Evolutionary conservation across 305 asterid species (phyloP).

Genomic region (Fraxinus greggii): DNA sequence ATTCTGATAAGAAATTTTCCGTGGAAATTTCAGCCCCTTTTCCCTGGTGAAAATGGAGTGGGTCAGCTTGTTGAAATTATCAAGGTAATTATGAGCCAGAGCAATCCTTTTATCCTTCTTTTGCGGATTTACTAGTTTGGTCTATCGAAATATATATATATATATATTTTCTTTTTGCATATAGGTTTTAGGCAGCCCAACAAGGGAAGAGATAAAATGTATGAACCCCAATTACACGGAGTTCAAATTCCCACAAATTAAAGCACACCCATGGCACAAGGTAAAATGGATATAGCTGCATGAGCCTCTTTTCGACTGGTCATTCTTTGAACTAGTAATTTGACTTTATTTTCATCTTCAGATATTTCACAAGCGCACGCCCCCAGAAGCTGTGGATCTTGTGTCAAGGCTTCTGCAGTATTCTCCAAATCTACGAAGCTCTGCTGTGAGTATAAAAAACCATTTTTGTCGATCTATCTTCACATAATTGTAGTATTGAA

Average conservation of each 20-base stretch:
- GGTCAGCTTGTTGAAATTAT: constrained; percentile 81
- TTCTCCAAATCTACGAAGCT: constrained; percentile 69
- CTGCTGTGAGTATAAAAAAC: constrained; percentile 51
- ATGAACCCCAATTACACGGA: constrained; percentile 78
- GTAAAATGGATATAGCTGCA: constrained; percentile 27
- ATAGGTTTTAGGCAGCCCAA: constrained; percentile 76
- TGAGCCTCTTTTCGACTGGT: neutral
- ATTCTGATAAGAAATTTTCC: neutral
- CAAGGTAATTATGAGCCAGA: constrained; percentile 41
- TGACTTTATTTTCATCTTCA: constrained; percentile 26
- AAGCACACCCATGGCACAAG: constrained; percentile 85
- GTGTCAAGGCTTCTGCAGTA: constrained; percentile 68
- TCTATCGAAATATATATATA: neutral
- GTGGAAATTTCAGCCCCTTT: constrained; percentile 59
- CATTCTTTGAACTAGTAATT: neutral
- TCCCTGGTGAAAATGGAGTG: constrained; percentile 78
- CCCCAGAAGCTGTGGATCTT: constrained; percentile 68
- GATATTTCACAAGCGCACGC: constrained; percentile 65
- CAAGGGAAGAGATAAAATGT: constrained; percentile 78
- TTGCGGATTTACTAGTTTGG: neutral
- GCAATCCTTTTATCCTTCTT: neutral
- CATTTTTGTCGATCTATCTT: neutral
- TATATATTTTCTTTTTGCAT: constrained; percentile 1
- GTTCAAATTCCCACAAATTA: constrained; percentile 69
- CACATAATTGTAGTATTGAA: neutral